These are phyloP conservation scores for Aegilops bicornis DNA, from an alignment of 176 grass and related monocot species.

Conservation along the genomic window DNA sequence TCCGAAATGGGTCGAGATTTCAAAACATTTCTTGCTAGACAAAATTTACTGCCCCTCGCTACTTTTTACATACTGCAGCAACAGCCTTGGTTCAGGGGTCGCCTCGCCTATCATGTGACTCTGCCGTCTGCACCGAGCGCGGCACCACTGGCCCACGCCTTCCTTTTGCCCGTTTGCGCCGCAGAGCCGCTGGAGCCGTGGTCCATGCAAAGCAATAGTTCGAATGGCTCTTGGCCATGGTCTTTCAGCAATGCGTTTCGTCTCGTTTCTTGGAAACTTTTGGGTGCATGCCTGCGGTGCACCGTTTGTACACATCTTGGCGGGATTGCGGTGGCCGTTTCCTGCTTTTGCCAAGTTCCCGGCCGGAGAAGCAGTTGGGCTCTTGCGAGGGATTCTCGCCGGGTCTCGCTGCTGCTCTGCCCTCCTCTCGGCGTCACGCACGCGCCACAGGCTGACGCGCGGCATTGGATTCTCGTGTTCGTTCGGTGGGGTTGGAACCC, in stretches of 20 bases:
- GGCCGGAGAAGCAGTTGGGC: neutral
- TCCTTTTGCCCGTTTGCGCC: neutral
- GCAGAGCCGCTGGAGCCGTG: neutral
- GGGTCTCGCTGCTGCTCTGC: neutral
- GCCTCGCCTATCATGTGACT: constrained; percentile 1
- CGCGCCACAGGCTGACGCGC: neutral
- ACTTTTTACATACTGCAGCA: neutral
- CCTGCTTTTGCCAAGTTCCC: neutral
- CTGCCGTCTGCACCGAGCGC: neutral
- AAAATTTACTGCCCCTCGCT: too few relatives aligned
- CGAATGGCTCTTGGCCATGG: neutral
- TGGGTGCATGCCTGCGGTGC: neutral
- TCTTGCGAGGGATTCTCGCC: neutral
- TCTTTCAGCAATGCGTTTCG: neutral
- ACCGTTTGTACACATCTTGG: neutral
- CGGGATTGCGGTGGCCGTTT: neutral
- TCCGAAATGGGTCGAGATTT: neutral
- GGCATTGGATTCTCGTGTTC: neutral
- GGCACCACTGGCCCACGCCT: neutral
- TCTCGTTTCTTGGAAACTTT: neutral
- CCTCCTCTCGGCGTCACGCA: neutral
- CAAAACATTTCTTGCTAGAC: neutral
- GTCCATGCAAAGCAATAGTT: neutral
- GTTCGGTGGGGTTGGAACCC: neutral
- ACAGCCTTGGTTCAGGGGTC: neutral